Conservation (phyloP, 306 rosid species). For the Inga oerstediana region DNA sequence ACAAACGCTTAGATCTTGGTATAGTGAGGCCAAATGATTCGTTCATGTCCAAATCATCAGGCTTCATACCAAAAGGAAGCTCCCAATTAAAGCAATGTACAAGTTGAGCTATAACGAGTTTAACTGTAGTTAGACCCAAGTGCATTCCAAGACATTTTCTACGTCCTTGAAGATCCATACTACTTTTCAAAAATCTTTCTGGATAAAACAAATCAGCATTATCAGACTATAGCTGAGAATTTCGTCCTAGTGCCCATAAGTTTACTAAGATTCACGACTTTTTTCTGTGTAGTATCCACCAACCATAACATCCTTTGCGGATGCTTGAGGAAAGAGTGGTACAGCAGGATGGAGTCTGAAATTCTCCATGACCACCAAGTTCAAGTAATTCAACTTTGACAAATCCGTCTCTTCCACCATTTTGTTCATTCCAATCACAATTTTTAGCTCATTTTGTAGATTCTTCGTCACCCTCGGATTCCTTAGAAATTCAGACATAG, state of each 20-base stretch:
- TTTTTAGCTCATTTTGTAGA: constrained; percentile 38
- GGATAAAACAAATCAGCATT: constrained; percentile 37
- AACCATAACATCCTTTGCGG: constrained; percentile 1
- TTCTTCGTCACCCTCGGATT: constrained; percentile 43
- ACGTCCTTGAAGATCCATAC: constrained; percentile 21
- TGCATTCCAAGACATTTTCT: constrained; percentile 45
- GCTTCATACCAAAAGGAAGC: constrained; percentile 20
- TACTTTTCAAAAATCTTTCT: constrained; percentile 31
- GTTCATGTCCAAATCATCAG: constrained; percentile 37
- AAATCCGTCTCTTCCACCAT: constrained; percentile 46
- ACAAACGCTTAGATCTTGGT: constrained; percentile 26
- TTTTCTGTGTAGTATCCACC: constrained; percentile 32
- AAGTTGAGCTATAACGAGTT: constrained; percentile 36
- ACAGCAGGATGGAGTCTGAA: constrained; percentile 32
- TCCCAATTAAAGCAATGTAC: constrained; percentile 50
- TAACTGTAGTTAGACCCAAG: constrained; percentile 23
- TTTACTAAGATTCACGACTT: constrained; percentile 32
- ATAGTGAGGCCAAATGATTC: constrained; percentile 29
- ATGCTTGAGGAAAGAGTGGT: constrained; percentile 26
- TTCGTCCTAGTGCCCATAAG: constrained; percentile 42
- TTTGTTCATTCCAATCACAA: constrained; percentile 29
- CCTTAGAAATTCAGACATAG: constrained; percentile 38
- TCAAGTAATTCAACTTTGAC: constrained; percentile 36
- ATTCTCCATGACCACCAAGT: constrained; percentile 40
- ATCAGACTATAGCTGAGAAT: constrained; percentile 32